A percentile compares a stretch with the other conserved stretches of the same genome.
phyloP scores from a whole-genome alignment of 148 eudicot species.

The Camellia sinensis region DNA sequence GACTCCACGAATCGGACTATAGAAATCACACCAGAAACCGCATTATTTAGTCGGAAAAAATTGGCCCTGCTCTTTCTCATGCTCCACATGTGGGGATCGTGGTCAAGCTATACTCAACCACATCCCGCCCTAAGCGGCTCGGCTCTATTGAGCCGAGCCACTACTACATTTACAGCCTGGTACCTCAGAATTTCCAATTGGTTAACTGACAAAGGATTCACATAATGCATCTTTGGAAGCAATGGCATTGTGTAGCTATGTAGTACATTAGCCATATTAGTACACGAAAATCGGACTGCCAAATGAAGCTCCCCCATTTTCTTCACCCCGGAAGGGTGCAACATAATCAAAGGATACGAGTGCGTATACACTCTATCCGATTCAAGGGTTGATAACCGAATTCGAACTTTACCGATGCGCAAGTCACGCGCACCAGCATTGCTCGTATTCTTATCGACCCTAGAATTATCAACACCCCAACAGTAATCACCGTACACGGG shows the following conservation, averaged over 20 bases:
- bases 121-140: constrained; percentile 90
- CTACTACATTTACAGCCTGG: constrained; percentile 80
- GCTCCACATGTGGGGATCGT: constrained; percentile 93
- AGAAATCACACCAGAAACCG: constrained; percentile 44
- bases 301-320: constrained; percentile 93
- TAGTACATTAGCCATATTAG: constrained; percentile 70
- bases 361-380: constrained; percentile 83
- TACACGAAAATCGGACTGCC: constrained; percentile 80
- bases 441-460: constrained; percentile 49
- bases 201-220: constrained; percentile 66
- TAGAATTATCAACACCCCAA: constrained; percentile 81
- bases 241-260: constrained; percentile 68
- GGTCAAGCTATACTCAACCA: constrained; percentile 95
- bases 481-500: constrained; percentile 89
- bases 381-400: constrained; percentile 76
- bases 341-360: constrained; percentile 73
- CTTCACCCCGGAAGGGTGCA: constrained; percentile 90
- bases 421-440: constrained; percentile 44
- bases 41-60: constrained; percentile 68
- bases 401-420: constrained; percentile 84
- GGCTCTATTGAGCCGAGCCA: constrained; percentile 57
- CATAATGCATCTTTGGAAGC: constrained; percentile 87
- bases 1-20: constrained; percentile 42
- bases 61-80: constrained; percentile 96
- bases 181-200: constrained; percentile 73